Conservation (phyloP, 2,329 filamentous ascomycete genomes). For the Trichoderma lentiforme region DNA sequence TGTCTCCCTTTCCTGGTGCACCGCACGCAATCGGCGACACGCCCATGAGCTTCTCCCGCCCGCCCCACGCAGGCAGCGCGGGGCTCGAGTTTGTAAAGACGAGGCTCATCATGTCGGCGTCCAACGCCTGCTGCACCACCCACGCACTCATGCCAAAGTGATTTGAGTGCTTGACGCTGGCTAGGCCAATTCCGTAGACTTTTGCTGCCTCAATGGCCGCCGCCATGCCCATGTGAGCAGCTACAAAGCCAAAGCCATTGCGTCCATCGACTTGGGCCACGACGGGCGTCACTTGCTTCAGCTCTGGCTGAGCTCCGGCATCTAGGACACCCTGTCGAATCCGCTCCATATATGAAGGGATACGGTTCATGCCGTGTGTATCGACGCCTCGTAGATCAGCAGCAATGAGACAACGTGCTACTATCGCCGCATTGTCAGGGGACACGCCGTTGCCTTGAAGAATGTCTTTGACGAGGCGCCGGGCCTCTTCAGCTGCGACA, state of each 20-base stretch:
- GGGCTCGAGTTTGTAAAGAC: conserved; percentile 72
- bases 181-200: conserved; percentile 69
- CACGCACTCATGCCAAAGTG: conserved; percentile 83
- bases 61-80: conserved; percentile 69
- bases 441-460: conserved; percentile 61
- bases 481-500: conserved; percentile 40
- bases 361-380: conserved; percentile 72
- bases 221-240: conserved; percentile 63
- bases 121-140: conserved; percentile 73
- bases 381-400: conserved; percentile 78
- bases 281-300: conserved; percentile 64
- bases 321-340: conserved; percentile 68
- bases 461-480: conserved; percentile 50
- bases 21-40: conserved; percentile 74
- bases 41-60: conserved; percentile 65
- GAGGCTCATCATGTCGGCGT: conserved; percentile 66
- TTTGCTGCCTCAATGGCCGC: conserved; percentile 65
- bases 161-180: conserved; percentile 71
- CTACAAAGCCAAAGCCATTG: conserved; percentile 74
- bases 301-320: conserved; percentile 53
- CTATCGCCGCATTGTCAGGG: conserved; percentile 53
- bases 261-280: conserved; percentile 65
- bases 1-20: conserved; percentile 58
- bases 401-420: conserved; percentile 66
- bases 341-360: conserved; percentile 73